Evolutionary conservation across 345 rosid species (phyloP).

Genomic region (Arabis hirsuta): DNA sequence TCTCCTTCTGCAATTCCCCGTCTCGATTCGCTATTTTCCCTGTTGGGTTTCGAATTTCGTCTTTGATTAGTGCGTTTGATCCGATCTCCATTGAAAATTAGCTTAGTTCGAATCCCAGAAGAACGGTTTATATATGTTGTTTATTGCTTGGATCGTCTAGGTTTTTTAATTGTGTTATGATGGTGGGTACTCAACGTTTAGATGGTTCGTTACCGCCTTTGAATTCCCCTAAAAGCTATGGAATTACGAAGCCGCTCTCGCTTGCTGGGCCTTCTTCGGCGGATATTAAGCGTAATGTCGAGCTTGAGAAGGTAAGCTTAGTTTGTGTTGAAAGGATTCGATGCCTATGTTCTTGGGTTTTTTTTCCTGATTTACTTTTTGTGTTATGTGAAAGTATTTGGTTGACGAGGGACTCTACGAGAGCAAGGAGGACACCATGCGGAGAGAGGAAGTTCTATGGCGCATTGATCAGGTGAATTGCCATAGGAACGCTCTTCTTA

Average conservation of each 20-base stretch:
- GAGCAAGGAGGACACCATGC: conserved; percentile 73
- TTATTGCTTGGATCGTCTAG: conserved; percentile 32
- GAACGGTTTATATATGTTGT: conserved; percentile 11
- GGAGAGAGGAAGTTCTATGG: conserved; percentile 71
- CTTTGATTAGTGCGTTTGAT: conserved; percentile 17
- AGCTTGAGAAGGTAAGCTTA: conserved; percentile 64
- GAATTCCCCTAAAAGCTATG: conserved; percentile 48
- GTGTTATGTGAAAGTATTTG: conserved; percentile 52
- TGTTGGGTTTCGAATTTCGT: neutral
- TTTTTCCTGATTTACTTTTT: conserved; percentile 8
- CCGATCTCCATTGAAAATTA: conserved; percentile 30
- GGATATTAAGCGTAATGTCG: conserved; percentile 65
- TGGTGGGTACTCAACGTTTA: conserved; percentile 61
- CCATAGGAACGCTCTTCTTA: neutral
- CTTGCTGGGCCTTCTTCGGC: conserved; percentile 72
- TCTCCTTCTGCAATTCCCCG: conserved; percentile 17
- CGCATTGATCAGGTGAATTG: conserved; percentile 64
- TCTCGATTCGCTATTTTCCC: conserved; percentile 4
- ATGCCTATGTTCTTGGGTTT: conserved; percentile 4
- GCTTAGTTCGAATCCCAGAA: no score
- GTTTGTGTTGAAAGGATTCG: neutral
- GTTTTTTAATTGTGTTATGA: conserved; percentile 33
- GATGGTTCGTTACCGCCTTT: conserved; percentile 42
- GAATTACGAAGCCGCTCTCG: conserved; percentile 85
- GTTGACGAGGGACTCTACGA: conserved; percentile 73